Conservation (phyloP, 2,329 filamentous ascomycete species). For the Cephalotrichum gorgonifer region DNA sequence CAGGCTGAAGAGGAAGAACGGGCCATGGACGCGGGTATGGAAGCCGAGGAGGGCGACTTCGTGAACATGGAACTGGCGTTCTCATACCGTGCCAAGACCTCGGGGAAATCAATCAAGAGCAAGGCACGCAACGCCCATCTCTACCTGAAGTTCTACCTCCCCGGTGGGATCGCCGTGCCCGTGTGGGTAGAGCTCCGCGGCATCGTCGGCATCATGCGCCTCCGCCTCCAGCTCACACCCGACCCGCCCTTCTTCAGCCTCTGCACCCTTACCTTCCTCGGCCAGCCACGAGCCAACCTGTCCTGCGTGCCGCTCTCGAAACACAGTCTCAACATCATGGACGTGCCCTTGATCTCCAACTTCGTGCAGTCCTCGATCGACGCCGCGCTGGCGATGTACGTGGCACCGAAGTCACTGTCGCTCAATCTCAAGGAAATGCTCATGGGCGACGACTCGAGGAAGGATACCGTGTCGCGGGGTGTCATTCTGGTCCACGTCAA, state of each 20-base stretch:
- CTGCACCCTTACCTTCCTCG: constrained; percentile 89
- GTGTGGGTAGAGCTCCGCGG: constrained; percentile 72
- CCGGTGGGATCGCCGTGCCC: background rate
- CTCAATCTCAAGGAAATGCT: constrained; percentile 85
- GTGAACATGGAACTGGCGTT: constrained; percentile 76
- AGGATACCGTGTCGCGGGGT: constrained; percentile 77
- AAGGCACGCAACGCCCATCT: constrained; percentile 9
- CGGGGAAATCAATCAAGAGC: background rate
- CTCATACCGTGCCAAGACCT: constrained; percentile 37
- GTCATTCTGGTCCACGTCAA: constrained; percentile 91
- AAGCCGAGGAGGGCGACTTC: constrained; percentile 68
- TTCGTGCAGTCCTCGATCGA: constrained; percentile 95
- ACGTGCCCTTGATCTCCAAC: constrained; percentile 85
- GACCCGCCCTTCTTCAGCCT: constrained; percentile 89
- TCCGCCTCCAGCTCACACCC: constrained; percentile 77
- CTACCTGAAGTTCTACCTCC: constrained; percentile 6
- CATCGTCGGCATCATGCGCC: constrained; percentile 76
- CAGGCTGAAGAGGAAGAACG: constrained; percentile 52
- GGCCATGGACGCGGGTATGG: constrained; percentile 40
- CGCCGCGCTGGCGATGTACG: constrained; percentile 56
- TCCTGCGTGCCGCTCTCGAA: constrained; percentile 91
- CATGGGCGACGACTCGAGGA: constrained; percentile 83
- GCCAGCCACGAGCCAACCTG: constrained; percentile 77
- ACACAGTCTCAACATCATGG: constrained; percentile 80
- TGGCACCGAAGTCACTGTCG: constrained; percentile 89